Conservation (phyloP, 352 stramenopile species). For the Globisporangium orthogonon region DNA sequence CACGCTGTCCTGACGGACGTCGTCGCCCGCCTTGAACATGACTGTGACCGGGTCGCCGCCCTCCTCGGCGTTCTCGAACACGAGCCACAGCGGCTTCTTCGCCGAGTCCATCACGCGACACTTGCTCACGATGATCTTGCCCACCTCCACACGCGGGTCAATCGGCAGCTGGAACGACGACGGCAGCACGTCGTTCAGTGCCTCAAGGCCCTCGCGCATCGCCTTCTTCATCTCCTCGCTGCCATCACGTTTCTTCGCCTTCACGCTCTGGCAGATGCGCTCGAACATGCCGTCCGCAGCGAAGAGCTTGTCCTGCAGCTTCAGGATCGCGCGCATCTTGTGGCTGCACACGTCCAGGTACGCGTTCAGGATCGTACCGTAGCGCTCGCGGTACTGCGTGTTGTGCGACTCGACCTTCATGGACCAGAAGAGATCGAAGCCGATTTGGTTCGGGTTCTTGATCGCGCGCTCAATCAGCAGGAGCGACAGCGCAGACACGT, state of each 20-base stretch:
- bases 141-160: conserved; percentile 78
- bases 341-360: conserved; percentile 83
- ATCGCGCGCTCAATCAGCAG: conserved; percentile 85
- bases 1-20: conserved; percentile 94
- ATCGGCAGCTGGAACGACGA: conserved; percentile 84
- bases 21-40: conserved; percentile 93
- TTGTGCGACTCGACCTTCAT: conserved; percentile 89
- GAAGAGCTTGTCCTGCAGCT: conserved; percentile 87
- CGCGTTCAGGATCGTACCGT: conserved; percentile 74
- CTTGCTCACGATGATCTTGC: conserved; percentile 81
- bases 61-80: conserved; percentile 86
- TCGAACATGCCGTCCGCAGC: conserved; percentile 73
- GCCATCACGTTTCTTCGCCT: conserved; percentile 78
- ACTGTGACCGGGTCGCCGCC: conserved; percentile 74
- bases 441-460: conserved; percentile 85
- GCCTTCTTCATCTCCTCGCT: conserved; percentile 76
- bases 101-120: conserved; percentile 88
- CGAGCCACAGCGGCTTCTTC: conserved; percentile 87
- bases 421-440: conserved; percentile 87
- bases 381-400: conserved; percentile 69
- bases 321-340: conserved; percentile 90
- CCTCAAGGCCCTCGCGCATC: conserved; percentile 72
- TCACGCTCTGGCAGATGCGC: conserved; percentile 78
- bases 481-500: conserved; percentile 66
- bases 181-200: conserved; percentile 81